These are phyloP conservation scores for Beauveria sp. DNA, from an alignment of 2,329 filamentous ascomycete species.

Conservation along the genomic window DNA sequence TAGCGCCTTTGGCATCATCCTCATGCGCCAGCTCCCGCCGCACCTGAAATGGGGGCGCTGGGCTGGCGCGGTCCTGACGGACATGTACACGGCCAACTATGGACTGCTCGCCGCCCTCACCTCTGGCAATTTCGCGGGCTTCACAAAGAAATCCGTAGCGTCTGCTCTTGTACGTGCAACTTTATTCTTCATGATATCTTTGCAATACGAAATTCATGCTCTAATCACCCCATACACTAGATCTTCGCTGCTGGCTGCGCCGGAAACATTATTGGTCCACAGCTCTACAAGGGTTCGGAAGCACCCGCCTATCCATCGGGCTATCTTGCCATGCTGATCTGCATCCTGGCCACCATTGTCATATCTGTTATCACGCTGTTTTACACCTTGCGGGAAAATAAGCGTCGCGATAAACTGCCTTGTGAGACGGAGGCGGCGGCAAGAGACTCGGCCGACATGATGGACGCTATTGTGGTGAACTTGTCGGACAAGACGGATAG, in stretches of 20 bases:
- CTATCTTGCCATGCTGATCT: constrained; percentile 53
- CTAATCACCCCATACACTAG: background rate
- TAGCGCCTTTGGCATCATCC: constrained; percentile 15
- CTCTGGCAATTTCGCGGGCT: constrained; percentile 49
- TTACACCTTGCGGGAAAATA: background rate
- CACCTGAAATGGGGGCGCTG: constrained; percentile 9
- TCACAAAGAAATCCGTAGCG: constrained; percentile 52
- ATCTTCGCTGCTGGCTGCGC: constrained; percentile 51
- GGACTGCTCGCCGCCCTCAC: constrained; percentile 44
- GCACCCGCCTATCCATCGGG: constrained; percentile 54
- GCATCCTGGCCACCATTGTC: constrained; percentile 34
- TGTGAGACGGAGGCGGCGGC: constrained; percentile 47
- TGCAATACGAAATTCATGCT: too few species aligned
- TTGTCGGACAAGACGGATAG: constrained; percentile 42
- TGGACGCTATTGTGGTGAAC: constrained; percentile 34
- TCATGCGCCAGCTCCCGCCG: constrained; percentile 15
- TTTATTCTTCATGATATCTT: too few species aligned
- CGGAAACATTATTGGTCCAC: constrained; percentile 54
- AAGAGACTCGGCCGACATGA: constrained; percentile 1
- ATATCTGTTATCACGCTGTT: constrained; percentile 35
- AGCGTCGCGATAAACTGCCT: constrained; percentile 13
- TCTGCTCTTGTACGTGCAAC: constrained; percentile 37
- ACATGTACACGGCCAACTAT: constrained; percentile 6
- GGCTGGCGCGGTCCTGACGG: background rate
- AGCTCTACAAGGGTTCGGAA: constrained; percentile 50